Base-by-base conservation (phyloP, 2,329 filamentous ascomycete genomes). In the Berkeleyomyces basicola region DNA sequence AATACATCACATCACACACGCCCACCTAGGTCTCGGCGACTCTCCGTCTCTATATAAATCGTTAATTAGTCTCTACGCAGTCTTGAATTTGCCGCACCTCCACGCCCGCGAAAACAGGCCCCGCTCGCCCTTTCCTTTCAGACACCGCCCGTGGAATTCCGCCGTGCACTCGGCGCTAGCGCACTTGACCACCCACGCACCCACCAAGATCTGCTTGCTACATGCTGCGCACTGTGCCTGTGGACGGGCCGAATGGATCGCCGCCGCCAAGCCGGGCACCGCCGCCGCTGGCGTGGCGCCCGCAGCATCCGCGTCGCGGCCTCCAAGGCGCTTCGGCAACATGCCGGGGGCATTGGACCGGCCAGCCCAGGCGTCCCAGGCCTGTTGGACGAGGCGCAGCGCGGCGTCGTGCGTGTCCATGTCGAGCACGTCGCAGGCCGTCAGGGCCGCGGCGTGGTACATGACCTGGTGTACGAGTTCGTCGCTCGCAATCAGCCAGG, bases 401-500 rank as follows among this genome's bases (percentile, higher is more conserved):
- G 77, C 77, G 47, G 76, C 70, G 6, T 72, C 65, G 16, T 82
- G 70, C 31, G 72, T 75, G 3, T 72, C 66, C 55, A 79, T 77
- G 4, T 74, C 71, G 36, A 83, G 68, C 3, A 76, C 72, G 61
- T 78, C 73, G 49, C 78, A 73, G 2, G 77, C 76, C 46, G 81
- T 72, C 58, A 83, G 72, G 59, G 79, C 76, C 46, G 74, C 75
- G 14, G 77, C 67, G 66, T 83, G 80, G 67, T 81, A 81, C 55
- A 77, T 76, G 65, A 82, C 82, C 68, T 83, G 80, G 3, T 74
- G 71, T 69, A 78, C 75, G 14, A 80, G 77, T 57, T 75, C 72
- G 33, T 74, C 72, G 9, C 74, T 74, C 6, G 73, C 73, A 7
- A 76, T 73, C n/a, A 84, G 70, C 81, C 81, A 84, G 2, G 68